These are phyloP conservation scores for Candida ortonii DNA, from an alignment of 805 yeast species.

Conservation along the genomic window DNA sequence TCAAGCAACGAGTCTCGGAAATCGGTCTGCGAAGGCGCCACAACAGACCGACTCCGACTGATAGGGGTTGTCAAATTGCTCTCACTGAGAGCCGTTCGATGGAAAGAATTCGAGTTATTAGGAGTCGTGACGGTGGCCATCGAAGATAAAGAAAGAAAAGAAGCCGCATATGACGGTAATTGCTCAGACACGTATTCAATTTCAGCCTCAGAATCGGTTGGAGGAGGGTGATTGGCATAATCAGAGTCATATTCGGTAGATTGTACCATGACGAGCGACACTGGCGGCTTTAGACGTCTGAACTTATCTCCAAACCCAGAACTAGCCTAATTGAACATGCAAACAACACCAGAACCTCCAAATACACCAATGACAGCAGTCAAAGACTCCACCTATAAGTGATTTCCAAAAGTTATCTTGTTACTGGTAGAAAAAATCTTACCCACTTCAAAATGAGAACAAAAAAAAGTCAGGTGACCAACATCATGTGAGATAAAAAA, in stretches of 20 bases:
- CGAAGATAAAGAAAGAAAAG: too few relatives aligned
- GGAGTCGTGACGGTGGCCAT: slow-evolving; percentile 2
- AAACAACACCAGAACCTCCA: slow-evolving; percentile 1
- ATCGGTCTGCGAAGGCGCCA: slow-evolving; percentile 6
- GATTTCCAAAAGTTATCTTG: too few relatives aligned
- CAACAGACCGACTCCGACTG: neutral
- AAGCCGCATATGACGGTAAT: slow-evolving; percentile 16
- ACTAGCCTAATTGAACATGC: neutral
- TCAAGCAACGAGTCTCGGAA: slow-evolving; percentile 12
- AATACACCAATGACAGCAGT: too few relatives aligned
- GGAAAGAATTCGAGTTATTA: slow-evolving; percentile 1
- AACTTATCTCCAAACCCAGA: too few relatives aligned
- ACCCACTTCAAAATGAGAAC: too few relatives aligned
- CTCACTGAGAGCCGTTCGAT: neutral
- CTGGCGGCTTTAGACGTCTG: too few relatives aligned
- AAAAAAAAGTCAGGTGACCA: too few relatives aligned
- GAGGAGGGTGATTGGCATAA: slow-evolving; percentile 42
- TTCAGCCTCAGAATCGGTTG: slow-evolving; percentile 33
- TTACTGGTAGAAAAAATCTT: too few relatives aligned
- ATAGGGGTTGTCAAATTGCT: slow-evolving; percentile 1
- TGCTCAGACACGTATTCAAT: slow-evolving; percentile 11
- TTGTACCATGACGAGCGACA: too few relatives aligned
- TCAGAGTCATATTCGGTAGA: slow-evolving; percentile 29
- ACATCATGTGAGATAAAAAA: too few relatives aligned
- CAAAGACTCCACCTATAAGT: too few relatives aligned